phyloP scores from a whole-genome alignment of 2,329 filamentous ascomycete genomes.

The Penicillium sp. region DNA sequence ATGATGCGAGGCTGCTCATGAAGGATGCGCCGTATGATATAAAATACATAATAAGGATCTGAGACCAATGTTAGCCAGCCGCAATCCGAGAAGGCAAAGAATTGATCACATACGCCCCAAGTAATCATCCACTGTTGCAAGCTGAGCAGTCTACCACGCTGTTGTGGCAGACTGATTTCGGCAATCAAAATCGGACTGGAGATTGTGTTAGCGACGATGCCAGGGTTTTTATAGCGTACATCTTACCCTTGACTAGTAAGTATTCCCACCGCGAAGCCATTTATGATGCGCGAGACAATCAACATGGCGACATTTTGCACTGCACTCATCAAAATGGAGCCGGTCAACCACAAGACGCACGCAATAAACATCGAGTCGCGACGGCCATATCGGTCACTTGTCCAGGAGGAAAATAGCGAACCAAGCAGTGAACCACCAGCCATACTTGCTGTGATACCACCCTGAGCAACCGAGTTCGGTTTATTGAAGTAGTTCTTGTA shows the following conservation, averaged over 20 bases:
- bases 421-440: constrained; percentile 65
- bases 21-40: constrained; percentile 16
- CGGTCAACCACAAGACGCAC: constrained; percentile 39
- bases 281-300: constrained; percentile 64
- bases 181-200: constrained; percentile 18
- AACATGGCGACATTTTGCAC: constrained; percentile 65
- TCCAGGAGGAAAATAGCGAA: constrained; percentile 44
- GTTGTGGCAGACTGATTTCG: constrained; percentile 17
- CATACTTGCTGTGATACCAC: constrained; percentile 68
- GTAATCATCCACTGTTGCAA: constrained; percentile 71
- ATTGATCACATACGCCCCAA: constrained; percentile 59
- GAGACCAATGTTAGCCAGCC: neutral
- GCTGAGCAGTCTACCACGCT: constrained; percentile 48
- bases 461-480: constrained; percentile 50
- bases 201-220: neutral
- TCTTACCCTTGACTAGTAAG: constrained; percentile 60
- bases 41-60: constrained; percentile 33
- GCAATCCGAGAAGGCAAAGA: neutral
- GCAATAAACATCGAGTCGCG: constrained; percentile 42
- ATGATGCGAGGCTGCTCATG: constrained; percentile 42
- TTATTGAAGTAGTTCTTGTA: constrained; percentile 42
- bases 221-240: neutral
- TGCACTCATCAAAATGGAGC: constrained; percentile 56
- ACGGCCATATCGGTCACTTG: constrained; percentile 54
- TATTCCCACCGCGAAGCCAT: constrained; percentile 69